Evolutionary conservation across 1,284 basidiomycete species (phyloP).

Genomic region (Pulchroboletus neoregius): DNA sequence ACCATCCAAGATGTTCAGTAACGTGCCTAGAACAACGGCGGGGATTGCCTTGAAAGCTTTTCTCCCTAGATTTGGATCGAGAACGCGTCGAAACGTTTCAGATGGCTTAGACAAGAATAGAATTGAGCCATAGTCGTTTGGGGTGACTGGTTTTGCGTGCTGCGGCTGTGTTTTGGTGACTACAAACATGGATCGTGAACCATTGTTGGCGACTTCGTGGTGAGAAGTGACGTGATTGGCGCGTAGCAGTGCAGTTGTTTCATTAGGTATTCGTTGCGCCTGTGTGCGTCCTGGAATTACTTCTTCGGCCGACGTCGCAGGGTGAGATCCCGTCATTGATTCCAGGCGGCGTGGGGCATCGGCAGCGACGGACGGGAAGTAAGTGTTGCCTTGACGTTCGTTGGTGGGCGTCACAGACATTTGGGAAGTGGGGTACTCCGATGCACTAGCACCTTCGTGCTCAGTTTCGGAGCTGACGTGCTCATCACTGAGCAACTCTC

Average conservation of each 20-base stretch:
- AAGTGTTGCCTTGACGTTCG: constrained; percentile 8
- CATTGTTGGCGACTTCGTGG: constrained; percentile 4
- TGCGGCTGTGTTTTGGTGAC: constrained; percentile 9
- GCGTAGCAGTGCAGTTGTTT: constrained; percentile 23
- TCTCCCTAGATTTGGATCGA: constrained; percentile 26
- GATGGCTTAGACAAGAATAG: constrained; percentile 9
- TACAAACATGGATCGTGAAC: neutral
- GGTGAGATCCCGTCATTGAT: neutral
- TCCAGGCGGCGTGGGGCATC: neutral
- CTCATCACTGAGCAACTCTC: neutral
- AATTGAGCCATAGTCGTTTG: constrained; percentile 15
- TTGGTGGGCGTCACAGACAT: constrained; percentile 24
- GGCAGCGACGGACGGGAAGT: constrained; percentile 8
- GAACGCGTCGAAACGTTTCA: constrained; percentile 8
- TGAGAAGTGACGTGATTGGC: constrained; percentile 10
- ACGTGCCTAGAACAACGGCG: constrained; percentile 80
- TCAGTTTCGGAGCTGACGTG: neutral
- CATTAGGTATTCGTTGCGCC: constrained; percentile 8
- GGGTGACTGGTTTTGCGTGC: constrained; percentile 6
- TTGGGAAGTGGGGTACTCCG: constrained; percentile 11
- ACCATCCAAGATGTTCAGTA: constrained; percentile 93
- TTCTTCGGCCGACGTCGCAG: neutral
- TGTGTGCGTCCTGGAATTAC: neutral
- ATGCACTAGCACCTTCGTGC: neutral
- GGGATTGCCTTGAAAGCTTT: constrained; percentile 58